Evolutionary conservation across 257 asterid genomes (phyloP).

Genomic region (Paraleonurus japonicus): DNA sequence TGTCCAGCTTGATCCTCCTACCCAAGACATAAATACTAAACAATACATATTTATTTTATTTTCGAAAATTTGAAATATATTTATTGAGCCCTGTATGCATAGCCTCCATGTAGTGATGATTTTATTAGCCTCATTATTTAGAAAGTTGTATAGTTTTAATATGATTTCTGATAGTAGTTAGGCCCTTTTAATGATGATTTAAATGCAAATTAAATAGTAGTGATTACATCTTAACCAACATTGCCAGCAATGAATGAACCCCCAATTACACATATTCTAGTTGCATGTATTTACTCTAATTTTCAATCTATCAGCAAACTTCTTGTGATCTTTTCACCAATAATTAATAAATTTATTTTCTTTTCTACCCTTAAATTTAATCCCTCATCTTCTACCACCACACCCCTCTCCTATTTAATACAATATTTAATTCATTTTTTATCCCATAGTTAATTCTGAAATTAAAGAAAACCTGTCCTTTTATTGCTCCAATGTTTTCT

Average conservation of each 20-base stretch:
- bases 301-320: constrained; percentile 39
- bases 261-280: constrained; percentile 27
- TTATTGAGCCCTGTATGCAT: not conserved
- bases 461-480: constrained; percentile 28
- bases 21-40: not conserved
- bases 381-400: constrained; percentile 26
- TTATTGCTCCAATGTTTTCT: constrained; percentile 18
- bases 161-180: constrained; percentile 36
- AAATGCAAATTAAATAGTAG: constrained; percentile 27
- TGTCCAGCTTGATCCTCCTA: not conserved
- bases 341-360: constrained; percentile 24
- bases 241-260: constrained; percentile 44
- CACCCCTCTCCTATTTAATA: constrained; percentile 29
- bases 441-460: constrained; percentile 24
- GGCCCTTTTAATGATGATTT: constrained; percentile 28
- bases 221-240: constrained; percentile 31
- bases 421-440: constrained; percentile 23
- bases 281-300: constrained; percentile 34
- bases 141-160: constrained; percentile 26
- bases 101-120: not conserved
- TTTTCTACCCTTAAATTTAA: constrained; percentile 21
- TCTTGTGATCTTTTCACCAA: constrained; percentile 36
- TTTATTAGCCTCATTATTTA: constrained; percentile 11
- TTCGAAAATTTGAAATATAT: not conserved
- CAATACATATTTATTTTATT: not conserved